A percentile compares a stretch with the other conserved stretches of the same genome.
These are phyloP conservation scores for Pyracantha coccinea DNA, from an alignment of 331 rosid species.

Conservation along the genomic window DNA sequence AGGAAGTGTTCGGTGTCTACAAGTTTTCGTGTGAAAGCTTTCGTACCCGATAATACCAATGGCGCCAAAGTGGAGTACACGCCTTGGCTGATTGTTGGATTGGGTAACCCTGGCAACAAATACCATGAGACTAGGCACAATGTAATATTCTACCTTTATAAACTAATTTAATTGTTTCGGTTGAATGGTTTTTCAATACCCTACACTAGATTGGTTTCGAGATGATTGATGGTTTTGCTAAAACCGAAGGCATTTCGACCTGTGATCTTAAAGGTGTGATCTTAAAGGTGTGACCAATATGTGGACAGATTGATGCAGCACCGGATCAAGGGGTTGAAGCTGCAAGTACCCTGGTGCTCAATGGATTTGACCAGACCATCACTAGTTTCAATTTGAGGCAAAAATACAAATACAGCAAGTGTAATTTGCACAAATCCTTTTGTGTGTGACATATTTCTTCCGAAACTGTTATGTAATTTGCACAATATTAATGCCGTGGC, in stretches of 20 bases:
- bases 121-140: constrained; percentile 92
- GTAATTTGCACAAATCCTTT: constrained; percentile 17
- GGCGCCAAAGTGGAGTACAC: constrained; percentile 71
- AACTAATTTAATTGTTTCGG: not conserved
- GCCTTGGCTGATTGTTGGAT: constrained; percentile 87
- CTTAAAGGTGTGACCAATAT: not conserved
- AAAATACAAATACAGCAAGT: constrained; percentile 84
- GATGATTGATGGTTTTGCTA: constrained; percentile 60
- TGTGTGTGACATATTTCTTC: not conserved
- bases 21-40: constrained; percentile 40
- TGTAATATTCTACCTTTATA: constrained; percentile 21
- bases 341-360: constrained; percentile 42
- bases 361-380: constrained; percentile 55
- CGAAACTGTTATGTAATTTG: not conserved
- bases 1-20: constrained; percentile 21
- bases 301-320: constrained; percentile 62
- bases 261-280: too few species aligned
- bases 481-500: not conserved
- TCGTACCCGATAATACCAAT: constrained; percentile 28
- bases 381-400: constrained; percentile 68
- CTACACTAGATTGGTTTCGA: constrained; percentile 77
- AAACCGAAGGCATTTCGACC: constrained; percentile 38
- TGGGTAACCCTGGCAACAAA: constrained; percentile 92
- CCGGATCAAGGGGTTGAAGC: constrained; percentile 78
- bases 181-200: not conserved